Evolutionary conservation across 2,329 filamentous ascomycete species (phyloP).

Genomic region (Nannizziopsis arthrosporioides): DNA sequence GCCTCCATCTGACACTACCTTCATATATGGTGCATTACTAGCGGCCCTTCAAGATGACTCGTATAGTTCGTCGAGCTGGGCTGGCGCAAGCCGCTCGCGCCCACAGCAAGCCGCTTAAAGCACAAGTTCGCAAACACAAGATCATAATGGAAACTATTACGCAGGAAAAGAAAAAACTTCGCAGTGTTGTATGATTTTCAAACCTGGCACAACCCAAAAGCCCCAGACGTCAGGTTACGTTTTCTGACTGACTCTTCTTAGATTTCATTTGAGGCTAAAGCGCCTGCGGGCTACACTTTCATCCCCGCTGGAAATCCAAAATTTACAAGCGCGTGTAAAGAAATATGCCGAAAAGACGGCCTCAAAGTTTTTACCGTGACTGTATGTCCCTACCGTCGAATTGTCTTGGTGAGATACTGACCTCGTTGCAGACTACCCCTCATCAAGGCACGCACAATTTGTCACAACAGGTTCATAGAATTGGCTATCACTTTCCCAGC

Average conservation of each 20-base stretch:
- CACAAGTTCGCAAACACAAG: constrained; percentile 40
- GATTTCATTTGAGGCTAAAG: constrained; percentile 45
- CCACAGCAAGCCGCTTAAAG: constrained; percentile 25
- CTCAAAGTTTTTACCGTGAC: constrained; percentile 48
- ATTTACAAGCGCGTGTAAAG: constrained; percentile 49
- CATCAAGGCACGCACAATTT: constrained; percentile 42
- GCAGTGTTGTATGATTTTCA: constrained; percentile 36
- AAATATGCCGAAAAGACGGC: constrained; percentile 45
- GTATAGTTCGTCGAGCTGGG: constrained; percentile 26
- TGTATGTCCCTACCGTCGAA: constrained; percentile 34
- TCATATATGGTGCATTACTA: background rate
- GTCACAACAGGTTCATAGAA: constrained; percentile 49
- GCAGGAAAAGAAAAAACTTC: constrained; percentile 49
- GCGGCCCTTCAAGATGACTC: constrained; percentile 23
- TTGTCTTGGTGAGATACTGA: constrained; percentile 8
- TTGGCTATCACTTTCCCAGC: constrained; percentile 53
- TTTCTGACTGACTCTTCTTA: constrained; percentile 29
- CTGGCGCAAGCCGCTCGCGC: constrained; percentile 26
- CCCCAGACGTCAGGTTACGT: constrained; percentile 4
- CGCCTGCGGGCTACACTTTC: constrained; percentile 50
- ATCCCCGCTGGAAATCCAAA: constrained; percentile 49
- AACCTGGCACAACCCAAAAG: background rate
- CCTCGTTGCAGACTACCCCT: constrained; percentile 35
- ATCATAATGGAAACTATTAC: constrained; percentile 48
- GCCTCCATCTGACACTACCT: background rate